phyloP scores from a whole-genome alignment of 495 filamentous ascomycete species.

The Penicillium lividum region DNA sequence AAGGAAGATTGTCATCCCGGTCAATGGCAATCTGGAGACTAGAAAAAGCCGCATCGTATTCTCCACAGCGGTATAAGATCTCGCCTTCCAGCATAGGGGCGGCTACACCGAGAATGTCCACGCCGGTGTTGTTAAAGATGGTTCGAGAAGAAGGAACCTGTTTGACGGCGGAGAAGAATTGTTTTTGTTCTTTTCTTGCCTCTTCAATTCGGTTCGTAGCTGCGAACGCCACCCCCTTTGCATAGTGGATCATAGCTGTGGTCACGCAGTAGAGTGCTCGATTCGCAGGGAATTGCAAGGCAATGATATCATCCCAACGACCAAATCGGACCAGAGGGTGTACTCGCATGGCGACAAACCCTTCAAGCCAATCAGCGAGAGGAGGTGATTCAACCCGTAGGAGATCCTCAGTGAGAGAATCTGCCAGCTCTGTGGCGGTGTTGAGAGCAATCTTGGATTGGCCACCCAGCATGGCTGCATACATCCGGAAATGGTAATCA shows the following conservation, averaged over 20 bases:
- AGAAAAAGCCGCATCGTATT: slow-evolving; percentile 54
- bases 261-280: slow-evolving; percentile 59
- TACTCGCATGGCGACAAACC: slow-evolving; percentile 60
- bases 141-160: slow-evolving; percentile 55
- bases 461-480: slow-evolving; percentile 70
- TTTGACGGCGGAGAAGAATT: slow-evolving; percentile 48
- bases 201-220: slow-evolving; percentile 48
- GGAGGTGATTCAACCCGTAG: slow-evolving; percentile 63
- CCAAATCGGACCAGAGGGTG: slow-evolving; percentile 70
- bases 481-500: slow-evolving; percentile 67
- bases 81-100: slow-evolving; percentile 68
- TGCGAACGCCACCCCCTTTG: slow-evolving; percentile 62
- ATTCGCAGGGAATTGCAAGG: slow-evolving; percentile 51
- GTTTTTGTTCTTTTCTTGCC: slow-evolving; percentile 44
- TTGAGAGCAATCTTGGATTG: slow-evolving; percentile 57
- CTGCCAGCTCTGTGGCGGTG: slow-evolving; percentile 52
- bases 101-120: slow-evolving; percentile 59
- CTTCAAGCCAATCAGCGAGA: slow-evolving; percentile 73
- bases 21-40: slow-evolving; percentile 54
- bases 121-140: slow-evolving; percentile 64
- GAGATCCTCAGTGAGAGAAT: slow-evolving; percentile 57
- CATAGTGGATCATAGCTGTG: slow-evolving; percentile 65
- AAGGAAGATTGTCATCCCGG: slow-evolving; percentile 58
- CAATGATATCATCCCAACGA: slow-evolving; percentile 58
- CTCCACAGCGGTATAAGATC: slow-evolving; percentile 61